Conservation (phyloP, 495 filamentous ascomycete genomes). For the Paragyromitra xinjiangensis region DNA sequence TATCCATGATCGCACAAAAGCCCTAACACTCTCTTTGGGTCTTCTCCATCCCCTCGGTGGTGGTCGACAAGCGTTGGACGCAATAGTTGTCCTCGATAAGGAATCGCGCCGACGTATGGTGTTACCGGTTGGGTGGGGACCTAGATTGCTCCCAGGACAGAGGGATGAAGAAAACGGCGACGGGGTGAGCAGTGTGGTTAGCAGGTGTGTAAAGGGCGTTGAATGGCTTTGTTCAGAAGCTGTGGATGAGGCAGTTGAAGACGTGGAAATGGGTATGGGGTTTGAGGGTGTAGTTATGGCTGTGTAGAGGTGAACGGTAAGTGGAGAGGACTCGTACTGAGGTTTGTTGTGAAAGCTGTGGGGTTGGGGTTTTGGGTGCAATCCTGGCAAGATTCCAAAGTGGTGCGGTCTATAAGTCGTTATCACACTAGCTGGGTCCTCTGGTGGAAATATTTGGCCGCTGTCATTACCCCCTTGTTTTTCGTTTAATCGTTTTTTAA, state of each 20-base stretch:
- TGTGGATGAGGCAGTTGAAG: constrained; percentile 44
- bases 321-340: background rate
- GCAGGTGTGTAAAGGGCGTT: constrained; percentile 56
- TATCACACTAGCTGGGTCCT: background rate
- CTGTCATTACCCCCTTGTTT: background rate
- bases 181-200: constrained; percentile 53
- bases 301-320: constrained; percentile 17
- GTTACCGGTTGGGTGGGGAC: constrained; percentile 61
- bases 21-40: constrained; percentile 56
- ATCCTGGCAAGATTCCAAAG: constrained; percentile 1
- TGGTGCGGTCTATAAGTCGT: background rate
- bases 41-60: constrained; percentile 62
- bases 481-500: constrained; percentile 6
- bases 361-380: background rate
- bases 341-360: constrained; percentile 1
- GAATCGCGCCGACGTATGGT: constrained; percentile 58
- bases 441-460: background rate
- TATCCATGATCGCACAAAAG: constrained; percentile 50
- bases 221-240: constrained; percentile 54
- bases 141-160: constrained; percentile 53
- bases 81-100: constrained; percentile 60
- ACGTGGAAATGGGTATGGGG: constrained; percentile 56
- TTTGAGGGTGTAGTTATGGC: constrained; percentile 47
- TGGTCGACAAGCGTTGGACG: constrained; percentile 59
- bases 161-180: constrained; percentile 49